Percentiles rank a stretch among this genome's conserved stretches.
These are phyloP conservation scores for Periconia digitata DNA, from an alignment of 2,329 filamentous ascomycete species.

Conservation along the genomic window DNA sequence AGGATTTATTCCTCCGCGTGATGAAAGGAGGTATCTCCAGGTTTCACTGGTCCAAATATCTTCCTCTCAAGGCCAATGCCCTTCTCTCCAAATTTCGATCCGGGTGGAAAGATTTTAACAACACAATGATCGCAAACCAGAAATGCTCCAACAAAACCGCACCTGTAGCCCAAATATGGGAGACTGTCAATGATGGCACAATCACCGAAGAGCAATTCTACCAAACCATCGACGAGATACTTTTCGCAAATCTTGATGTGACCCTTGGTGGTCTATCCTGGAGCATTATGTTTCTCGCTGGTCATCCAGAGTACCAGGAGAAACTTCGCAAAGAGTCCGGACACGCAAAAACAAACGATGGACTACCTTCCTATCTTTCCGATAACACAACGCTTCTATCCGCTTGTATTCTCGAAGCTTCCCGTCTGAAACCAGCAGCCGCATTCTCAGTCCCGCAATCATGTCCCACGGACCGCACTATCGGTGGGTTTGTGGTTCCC, in stretches of 20 bases:
- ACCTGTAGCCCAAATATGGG: slow-evolving; percentile 4
- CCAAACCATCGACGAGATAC: slow-evolving; percentile 50
- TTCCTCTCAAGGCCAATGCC: slow-evolving; percentile 31
- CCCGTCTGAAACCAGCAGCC: slow-evolving; percentile 42
- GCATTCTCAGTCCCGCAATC: slow-evolving; percentile 47
- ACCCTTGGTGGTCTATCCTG: slow-evolving; percentile 47
- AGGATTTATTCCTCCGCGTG: slow-evolving; percentile 36
- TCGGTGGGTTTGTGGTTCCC: slow-evolving; percentile 31
- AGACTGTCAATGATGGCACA: not conserved
- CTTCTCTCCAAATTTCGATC: slow-evolving; percentile 8
- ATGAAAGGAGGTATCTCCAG: too few species aligned
- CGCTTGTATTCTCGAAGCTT: slow-evolving; percentile 45
- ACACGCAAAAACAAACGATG: not conserved
- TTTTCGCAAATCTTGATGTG: slow-evolving; percentile 53
- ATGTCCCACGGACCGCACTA: slow-evolving; percentile 32
- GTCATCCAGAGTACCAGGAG: slow-evolving; percentile 12
- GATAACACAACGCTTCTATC: slow-evolving; percentile 14
- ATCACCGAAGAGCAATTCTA: slow-evolving; percentile 11
- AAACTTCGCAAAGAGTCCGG: not conserved
- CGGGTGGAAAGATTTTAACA: slow-evolving; percentile 35
- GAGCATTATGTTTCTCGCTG: slow-evolving; percentile 46
- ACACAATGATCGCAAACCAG: slow-evolving; percentile 9
- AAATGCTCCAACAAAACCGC: not conserved
- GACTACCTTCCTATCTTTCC: slow-evolving; percentile 12
- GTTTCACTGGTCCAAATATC: too few species aligned